Evolutionary conservation across 2,329 filamentous ascomycete genomes (phyloP).

Genomic region (Colletotrichum tabaci): DNA sequence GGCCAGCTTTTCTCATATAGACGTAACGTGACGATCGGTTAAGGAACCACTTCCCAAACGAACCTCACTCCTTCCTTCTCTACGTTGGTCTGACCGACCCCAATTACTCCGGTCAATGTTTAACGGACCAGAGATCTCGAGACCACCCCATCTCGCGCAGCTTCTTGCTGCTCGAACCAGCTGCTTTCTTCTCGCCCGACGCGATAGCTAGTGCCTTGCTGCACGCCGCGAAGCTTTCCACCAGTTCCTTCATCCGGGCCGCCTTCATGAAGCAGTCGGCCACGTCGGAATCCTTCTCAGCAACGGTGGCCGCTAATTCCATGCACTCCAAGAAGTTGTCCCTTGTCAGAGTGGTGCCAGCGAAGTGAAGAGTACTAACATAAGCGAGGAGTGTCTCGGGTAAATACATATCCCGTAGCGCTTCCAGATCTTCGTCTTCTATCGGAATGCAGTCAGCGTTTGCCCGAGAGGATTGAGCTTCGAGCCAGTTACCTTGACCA

Average conservation of each 20-base stretch:
- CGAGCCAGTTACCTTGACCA: conserved; percentile 65
- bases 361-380: conserved; percentile 84
- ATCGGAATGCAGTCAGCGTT: conserved; percentile 3
- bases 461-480: background rate
- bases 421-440: conserved; percentile 65
- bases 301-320: conserved; percentile 84
- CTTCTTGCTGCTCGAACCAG: conserved; percentile 69
- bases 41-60: background rate
- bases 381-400: conserved; percentile 90
- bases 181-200: conserved; percentile 67
- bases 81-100: background rate
- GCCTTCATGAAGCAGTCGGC: conserved; percentile 75
- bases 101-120: conserved; percentile 50
- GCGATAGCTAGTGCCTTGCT: conserved; percentile 79
- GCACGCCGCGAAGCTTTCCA: conserved; percentile 82
- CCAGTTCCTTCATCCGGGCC: conserved; percentile 80
- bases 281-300: conserved; percentile 78
- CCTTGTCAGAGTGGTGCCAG: conserved; percentile 80
- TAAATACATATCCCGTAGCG: conserved; percentile 83
- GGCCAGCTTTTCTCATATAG: conserved; percentile 3
- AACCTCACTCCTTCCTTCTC: background rate
- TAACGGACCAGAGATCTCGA: conserved; percentile 73
- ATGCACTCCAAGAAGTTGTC: conserved; percentile 87
- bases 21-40: conserved; percentile 2
- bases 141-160: conserved; percentile 75